These are phyloP conservation scores for Mimosa pudica DNA, from an alignment of 306 rosid genomes.

Conservation along the genomic window DNA sequence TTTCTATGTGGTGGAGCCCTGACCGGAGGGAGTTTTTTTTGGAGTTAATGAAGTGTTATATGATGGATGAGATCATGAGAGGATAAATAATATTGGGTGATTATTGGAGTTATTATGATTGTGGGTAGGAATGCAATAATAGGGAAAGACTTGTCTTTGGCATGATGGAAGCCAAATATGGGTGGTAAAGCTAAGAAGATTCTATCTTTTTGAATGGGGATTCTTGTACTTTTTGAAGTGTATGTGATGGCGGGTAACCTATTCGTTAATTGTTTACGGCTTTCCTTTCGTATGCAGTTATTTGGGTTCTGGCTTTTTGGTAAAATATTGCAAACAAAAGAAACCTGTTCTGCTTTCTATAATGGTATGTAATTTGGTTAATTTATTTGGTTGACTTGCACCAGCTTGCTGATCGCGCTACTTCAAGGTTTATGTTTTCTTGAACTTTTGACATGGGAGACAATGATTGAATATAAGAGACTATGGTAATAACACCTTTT, in stretches of 20 bases:
- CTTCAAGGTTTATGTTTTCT: background rate
- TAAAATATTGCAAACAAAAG: constrained; percentile 29
- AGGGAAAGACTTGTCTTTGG: constrained; percentile 36
- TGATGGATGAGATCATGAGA: background rate
- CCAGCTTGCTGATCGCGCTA: constrained; percentile 48
- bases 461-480: constrained; percentile 21
- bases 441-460: constrained; percentile 18
- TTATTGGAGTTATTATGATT: constrained; percentile 1
- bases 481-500: too few species aligned
- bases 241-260: constrained; percentile 63
- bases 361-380: constrained; percentile 27
- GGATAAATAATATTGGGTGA: constrained; percentile 1
- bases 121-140: constrained; percentile 19
- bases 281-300: background rate
- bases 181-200: constrained; percentile 59
- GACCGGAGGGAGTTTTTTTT: background rate
- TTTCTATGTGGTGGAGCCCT: constrained; percentile 25
- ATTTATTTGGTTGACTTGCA: constrained; percentile 31
- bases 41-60: constrained; percentile 4
- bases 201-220: constrained; percentile 59
- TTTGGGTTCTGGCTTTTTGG: constrained; percentile 4
- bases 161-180: constrained; percentile 35
- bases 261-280: constrained; percentile 25
- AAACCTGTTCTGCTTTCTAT: background rate
- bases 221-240: constrained; percentile 49